A percentile compares a stretch with the other conserved stretches of the same genome.
Evolutionary conservation across 768 basidiomycete genomes (phyloP).

Genomic region (Megacollybia marginata): DNA sequence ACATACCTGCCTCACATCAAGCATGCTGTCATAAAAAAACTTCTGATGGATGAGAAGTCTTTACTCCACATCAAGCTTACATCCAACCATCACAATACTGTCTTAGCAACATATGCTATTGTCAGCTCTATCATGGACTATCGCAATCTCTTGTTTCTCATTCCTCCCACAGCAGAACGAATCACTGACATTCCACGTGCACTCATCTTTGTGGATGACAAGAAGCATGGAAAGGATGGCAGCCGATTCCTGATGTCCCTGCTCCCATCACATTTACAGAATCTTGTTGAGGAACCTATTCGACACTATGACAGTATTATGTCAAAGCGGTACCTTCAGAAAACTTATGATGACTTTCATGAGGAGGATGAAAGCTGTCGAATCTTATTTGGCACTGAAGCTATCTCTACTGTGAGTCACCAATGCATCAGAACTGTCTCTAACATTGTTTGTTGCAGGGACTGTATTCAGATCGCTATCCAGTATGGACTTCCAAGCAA

Average conservation of each 20-base stretch:
- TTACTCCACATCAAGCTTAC: neutral
- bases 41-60: neutral
- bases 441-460: neutral
- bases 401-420: neutral
- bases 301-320: conserved; percentile 1
- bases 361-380: neutral
- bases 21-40: neutral
- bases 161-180: neutral
- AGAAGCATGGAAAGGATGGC: neutral
- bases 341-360: neutral
- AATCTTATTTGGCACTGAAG: neutral
- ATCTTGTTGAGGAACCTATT: neutral
- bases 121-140: neutral
- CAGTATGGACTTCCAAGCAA: neutral
- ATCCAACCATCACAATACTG: neutral
- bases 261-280: neutral
- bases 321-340: neutral
- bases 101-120: conserved; percentile 2
- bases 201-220: conserved; percentile 1
- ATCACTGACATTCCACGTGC: neutral
- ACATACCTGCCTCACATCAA: conserved; percentile 1
- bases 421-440: neutral
- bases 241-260: neutral
- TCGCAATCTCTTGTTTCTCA: neutral
- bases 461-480: neutral